Evolutionary conservation across 2,329 filamentous ascomycete genomes (phyloP), one percentile per base, ranked within the genome.

Genomic region (Fusarium sp.): DNA sequence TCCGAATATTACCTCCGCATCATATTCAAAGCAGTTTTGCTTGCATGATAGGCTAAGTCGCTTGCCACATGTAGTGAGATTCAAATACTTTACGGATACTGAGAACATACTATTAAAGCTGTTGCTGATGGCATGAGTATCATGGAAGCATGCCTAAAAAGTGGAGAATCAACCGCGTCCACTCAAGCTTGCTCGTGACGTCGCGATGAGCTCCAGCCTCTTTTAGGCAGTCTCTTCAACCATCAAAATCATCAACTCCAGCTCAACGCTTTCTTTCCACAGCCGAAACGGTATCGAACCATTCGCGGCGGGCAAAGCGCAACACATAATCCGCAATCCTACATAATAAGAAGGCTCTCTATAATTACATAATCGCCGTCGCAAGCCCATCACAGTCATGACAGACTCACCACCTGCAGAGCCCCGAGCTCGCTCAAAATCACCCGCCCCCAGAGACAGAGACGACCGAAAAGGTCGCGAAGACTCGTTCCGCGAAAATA

Each of bases 401-500:
- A 54, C 68, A 49, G 56, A 69, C 42, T 69, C 68, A 69, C 60
- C 68, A 54, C 60, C 56, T 30, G 44, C 55, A 23, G 64, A 69
- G 56, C 49, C 68, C 41, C 52, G 53, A 46, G 52, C 55, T 68
- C 67, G 59, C n/a, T 71, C 64, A 52, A 65, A 53, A 41, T 71
- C 68, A 18, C 68, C 68, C 8, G 60, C 64, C 11, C 44, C 55
- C 7, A 51, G 61, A 25, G 63, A 61, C 10, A 65, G 26, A 50
- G 55, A 58, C 14, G 60, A 62, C 6, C 55, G 64, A 8, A 61
- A 44, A 31, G 48, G 48, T 25, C 61, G 55, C 12, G 52, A 58
- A 11, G 60, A 62, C 26, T 43, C 37, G 9, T 39, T 43, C 28
- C 57, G 60, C 30, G 65, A 65, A 23, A 62, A 62, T 4, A 51